phyloP scores from a whole-genome alignment of 345 rosid species.

The Excoecaria agallocha region DNA sequence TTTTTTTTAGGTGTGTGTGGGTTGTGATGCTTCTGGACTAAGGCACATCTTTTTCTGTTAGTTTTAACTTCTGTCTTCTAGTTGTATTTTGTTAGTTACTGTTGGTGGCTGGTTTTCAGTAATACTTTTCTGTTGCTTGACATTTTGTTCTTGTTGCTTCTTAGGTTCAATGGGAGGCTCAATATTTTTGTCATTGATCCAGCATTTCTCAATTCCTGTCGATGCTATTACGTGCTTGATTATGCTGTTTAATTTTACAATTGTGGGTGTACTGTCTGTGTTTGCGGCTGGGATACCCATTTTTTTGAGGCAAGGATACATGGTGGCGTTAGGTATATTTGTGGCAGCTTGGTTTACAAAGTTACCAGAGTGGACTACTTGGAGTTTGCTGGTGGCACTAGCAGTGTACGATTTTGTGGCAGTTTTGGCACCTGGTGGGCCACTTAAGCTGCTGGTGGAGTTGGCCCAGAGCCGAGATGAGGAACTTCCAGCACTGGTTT shows the following conservation, averaged over 20 bases:
- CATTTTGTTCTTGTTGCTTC: slow-evolving; percentile 5
- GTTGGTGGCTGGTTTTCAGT: background rate
- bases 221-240: slow-evolving; percentile 72
- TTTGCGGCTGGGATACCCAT: slow-evolving; percentile 77
- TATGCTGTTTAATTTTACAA: slow-evolving; percentile 75
- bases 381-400: slow-evolving; percentile 81
- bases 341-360: slow-evolving; percentile 96
- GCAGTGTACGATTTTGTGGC: slow-evolving; percentile 90
- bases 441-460: slow-evolving; percentile 86
- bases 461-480: slow-evolving; percentile 85
- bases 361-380: slow-evolving; percentile 95
- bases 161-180: slow-evolving; percentile 91
- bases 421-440: slow-evolving; percentile 96
- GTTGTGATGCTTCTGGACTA: background rate
- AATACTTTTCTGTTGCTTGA: background rate
- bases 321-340: slow-evolving; percentile 81
- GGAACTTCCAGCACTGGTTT: slow-evolving; percentile 92
- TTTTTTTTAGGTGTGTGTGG: too few relatives aligned
- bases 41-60: background rate
- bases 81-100: slow-evolving; percentile 4
- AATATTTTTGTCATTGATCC: slow-evolving; percentile 70
- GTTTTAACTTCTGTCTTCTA: background rate
- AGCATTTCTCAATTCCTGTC: slow-evolving; percentile 77
- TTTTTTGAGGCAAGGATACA: slow-evolving; percentile 73
- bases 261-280: slow-evolving; percentile 78